These are phyloP conservation scores for Irineochytrium annulatum DNA, from an alignment of 192 early-diverging fungal species.

Conservation along the genomic window DNA sequence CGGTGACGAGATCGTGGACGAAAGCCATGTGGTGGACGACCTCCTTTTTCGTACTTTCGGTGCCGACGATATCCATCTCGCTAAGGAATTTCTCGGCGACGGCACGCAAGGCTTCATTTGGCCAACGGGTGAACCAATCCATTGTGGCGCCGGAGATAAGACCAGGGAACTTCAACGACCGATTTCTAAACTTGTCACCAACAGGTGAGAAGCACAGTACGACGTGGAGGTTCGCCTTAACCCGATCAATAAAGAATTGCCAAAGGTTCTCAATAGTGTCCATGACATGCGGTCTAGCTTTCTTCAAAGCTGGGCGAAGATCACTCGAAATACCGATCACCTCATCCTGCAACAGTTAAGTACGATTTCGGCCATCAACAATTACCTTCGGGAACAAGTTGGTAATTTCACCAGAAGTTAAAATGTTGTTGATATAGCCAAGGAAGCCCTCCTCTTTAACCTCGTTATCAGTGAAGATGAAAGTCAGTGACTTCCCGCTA, in stretches of 20 bases:
- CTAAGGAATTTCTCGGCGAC: conserved; percentile 59
- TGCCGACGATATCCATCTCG: conserved; percentile 53
- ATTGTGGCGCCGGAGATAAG: conserved; percentile 60
- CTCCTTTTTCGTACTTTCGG: conserved; percentile 56
- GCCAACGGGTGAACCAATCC: conserved; percentile 65
- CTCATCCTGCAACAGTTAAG: no score
- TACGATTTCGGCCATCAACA: no score
- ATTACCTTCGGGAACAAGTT: conserved; percentile 63
- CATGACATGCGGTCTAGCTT: conserved; percentile 50
- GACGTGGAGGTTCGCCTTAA: conserved; percentile 62
- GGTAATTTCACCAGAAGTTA: conserved; percentile 64
- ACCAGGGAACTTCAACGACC: conserved; percentile 64
- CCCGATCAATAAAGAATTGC: conserved; percentile 67
- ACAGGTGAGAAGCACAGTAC: conserved; percentile 66
- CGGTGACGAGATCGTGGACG: conserved; percentile 59
- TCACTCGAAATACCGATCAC: conserved; percentile 53
- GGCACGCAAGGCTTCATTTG: conserved; percentile 49
- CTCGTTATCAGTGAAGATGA: conserved; percentile 66
- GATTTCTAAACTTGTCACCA: conserved; percentile 63
- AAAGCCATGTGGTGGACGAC: conserved; percentile 60
- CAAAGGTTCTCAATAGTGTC: conserved; percentile 63
- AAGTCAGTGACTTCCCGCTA: conserved; percentile 54
- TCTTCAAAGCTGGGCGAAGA: conserved; percentile 54
- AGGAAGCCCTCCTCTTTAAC: conserved; percentile 63
- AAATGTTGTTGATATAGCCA: conserved; percentile 62